Evolutionary conservation across 2,329 filamentous ascomycete species (phyloP).

Genomic region (Colletotrichum lindemuthianum): DNA sequence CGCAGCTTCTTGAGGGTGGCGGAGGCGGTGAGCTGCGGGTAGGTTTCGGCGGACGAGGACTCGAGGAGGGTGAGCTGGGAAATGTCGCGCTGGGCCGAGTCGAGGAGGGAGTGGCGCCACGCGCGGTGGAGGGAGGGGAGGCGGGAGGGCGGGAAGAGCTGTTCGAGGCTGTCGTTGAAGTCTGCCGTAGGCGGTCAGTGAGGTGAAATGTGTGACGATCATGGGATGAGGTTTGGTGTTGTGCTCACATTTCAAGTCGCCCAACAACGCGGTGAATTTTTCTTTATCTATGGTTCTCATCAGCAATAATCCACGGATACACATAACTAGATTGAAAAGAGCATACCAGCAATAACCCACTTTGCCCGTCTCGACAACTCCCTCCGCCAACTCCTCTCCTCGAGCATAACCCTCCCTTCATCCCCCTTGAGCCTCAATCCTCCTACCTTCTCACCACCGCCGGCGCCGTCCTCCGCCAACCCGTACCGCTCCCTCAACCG

Average conservation of each 20-base stretch:
- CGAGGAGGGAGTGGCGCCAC: constrained; percentile 59
- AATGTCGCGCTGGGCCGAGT: constrained; percentile 54
- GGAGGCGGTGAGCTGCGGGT: constrained; percentile 53
- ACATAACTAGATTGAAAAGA: not conserved
- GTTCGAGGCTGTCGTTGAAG: constrained; percentile 59
- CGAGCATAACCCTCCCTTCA: constrained; percentile 14
- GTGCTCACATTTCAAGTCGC: constrained; percentile 51
- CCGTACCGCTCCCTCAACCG: constrained; percentile 55
- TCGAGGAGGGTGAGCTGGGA: constrained; percentile 54
- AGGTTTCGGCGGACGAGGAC: constrained; percentile 51
- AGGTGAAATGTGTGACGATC: not conserved
- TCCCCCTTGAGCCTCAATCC: constrained; percentile 14
- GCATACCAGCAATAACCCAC: constrained; percentile 55
- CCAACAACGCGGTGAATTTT: constrained; percentile 53
- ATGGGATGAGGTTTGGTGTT: not conserved
- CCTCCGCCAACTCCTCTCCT: constrained; percentile 47
- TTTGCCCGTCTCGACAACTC: constrained; percentile 49
- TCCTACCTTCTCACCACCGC: constrained; percentile 30
- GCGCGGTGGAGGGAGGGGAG: constrained; percentile 54
- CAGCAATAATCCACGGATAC: not conserved
- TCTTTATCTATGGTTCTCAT: constrained; percentile 49
- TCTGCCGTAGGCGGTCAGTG: constrained; percentile 40
- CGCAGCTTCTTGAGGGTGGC: constrained; percentile 57
- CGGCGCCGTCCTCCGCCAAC: constrained; percentile 44
- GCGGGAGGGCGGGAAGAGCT: constrained; percentile 55